A percentile compares a stretch with the other conserved stretches of the same genome.
Evolutionary conservation across 2,329 filamentous ascomycete genomes (phyloP).

Genomic region (Fusarium buharicum): DNA sequence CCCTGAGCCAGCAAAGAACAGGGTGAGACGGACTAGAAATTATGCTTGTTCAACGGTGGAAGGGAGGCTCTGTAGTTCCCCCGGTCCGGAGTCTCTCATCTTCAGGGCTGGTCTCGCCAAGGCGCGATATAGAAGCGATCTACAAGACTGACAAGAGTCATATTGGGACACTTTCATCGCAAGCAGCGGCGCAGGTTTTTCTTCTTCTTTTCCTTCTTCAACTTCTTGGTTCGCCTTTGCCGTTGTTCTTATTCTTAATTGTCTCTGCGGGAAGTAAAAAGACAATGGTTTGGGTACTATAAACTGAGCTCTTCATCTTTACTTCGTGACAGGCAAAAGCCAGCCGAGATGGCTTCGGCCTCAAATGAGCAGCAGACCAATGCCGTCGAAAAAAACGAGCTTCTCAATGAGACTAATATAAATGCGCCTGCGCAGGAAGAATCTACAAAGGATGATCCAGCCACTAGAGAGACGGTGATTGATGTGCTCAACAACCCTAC

Average conservation of each 20-base stretch:
- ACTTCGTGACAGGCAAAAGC: neutral
- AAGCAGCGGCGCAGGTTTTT: neutral
- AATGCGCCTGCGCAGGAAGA: neutral
- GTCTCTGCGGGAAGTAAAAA: neutral
- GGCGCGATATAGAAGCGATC: neutral
- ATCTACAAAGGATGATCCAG: neutral
- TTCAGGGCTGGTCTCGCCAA: conserved; percentile 14
- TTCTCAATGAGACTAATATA: neutral
- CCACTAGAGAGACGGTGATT: conserved; percentile 10
- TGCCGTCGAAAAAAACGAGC: neutral
- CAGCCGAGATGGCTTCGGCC: conserved; percentile 26
- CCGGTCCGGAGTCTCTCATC: conserved; percentile 16
- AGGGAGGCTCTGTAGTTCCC: conserved; percentile 20
- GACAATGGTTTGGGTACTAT: conserved; percentile 6
- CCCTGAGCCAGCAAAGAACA: neutral
- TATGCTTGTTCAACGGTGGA: conserved; percentile 35
- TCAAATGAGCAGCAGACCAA: conserved; percentile 10
- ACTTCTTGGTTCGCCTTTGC: neutral
- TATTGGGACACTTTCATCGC: neutral
- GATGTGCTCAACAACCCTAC: conserved; percentile 2
- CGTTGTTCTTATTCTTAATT: neutral
- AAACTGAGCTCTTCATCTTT: neutral
- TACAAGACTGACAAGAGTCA: neutral
- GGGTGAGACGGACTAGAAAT: conserved; percentile 9
- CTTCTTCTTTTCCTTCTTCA: neutral